Base-by-base conservation (phyloP, 257 asterid genomes). In the Henckelia pumila region DNA sequence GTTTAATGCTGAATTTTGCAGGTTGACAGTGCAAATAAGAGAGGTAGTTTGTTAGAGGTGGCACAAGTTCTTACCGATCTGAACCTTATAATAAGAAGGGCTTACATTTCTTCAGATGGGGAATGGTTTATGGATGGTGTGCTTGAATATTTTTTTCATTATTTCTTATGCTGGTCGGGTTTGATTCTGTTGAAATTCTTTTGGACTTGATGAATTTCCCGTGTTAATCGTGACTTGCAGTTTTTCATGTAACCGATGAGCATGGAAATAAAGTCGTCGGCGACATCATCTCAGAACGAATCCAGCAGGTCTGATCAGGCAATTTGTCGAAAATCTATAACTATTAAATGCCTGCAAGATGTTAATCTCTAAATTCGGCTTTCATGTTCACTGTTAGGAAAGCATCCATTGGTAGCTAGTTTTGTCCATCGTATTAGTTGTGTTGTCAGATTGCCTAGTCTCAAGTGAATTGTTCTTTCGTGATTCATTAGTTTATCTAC, bases 111-210 rank as follows among this genome's bases (percentile, higher is more conserved):
- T 72, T 92, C 97, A 4, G 98, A 92, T 78, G 98, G 95, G 13
- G 97, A 73, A 64, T 92, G 98, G 97, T 92, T 92, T 71, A 92
- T 89, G 97, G 98, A 92, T 85, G 97, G 98, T 92, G 35, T 3
- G 11, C 29, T 64, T 19, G 17, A 9, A 24, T n/a, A 19, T 25
- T 25, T 58, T 14, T 67, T 50, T 17, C 44, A n/a, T n/a, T n/a
- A n/a, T n/a, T n/a, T n/a, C n/a, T n/a, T n/a, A n/a, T n/a, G 8
- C 17, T 63, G 17, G 3, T 55, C n/a, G 59, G 2, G 17, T 1
- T 25, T 49, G 3, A 19, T 32, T 72, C 37, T 19, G 40, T n/a
- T 58, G 26, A 26, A 14, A 6, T 66, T 59, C 9, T 24, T 65
- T 10, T 16, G 28, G 40, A 30, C 20, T 80, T 56, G 60, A 8